These are phyloP conservation scores for Cercospora zeae-maydis DNA, from an alignment of 2,329 filamentous ascomycete species.

Conservation along the genomic window DNA sequence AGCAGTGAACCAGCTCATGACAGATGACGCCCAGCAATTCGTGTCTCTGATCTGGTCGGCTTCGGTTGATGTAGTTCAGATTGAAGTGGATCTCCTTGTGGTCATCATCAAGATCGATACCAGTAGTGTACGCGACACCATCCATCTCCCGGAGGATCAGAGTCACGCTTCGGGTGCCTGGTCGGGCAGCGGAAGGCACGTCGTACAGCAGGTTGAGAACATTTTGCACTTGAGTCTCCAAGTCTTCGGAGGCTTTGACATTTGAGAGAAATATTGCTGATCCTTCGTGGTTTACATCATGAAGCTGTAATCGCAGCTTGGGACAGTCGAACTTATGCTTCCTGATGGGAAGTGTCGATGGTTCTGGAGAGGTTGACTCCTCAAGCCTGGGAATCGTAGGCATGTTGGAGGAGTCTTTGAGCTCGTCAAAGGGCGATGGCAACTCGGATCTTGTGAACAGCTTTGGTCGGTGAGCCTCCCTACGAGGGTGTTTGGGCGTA, in stretches of 20 bases:
- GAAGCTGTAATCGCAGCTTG: constrained; percentile 47
- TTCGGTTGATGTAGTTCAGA: constrained; percentile 63
- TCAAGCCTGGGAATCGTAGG: constrained; percentile 17
- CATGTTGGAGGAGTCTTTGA: background rate
- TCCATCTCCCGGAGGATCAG: constrained; percentile 73
- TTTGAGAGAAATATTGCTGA: constrained; percentile 63
- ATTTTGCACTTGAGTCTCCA: constrained; percentile 60
- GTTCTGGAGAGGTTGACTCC: constrained; percentile 18
- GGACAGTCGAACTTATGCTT: constrained; percentile 40
- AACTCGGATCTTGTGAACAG: background rate
- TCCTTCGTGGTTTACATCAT: constrained; percentile 55
- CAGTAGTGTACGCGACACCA: constrained; percentile 87
- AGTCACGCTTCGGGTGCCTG: constrained; percentile 78
- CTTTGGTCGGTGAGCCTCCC: background rate
- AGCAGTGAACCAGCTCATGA: constrained; percentile 94
- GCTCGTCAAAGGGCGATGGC: background rate
- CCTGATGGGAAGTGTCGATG: constrained; percentile 23
- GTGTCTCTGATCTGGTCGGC: constrained; percentile 37
- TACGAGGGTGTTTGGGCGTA: background rate
- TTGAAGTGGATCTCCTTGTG: constrained; percentile 94
- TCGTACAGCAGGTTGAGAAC: constrained; percentile 73
- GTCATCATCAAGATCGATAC: constrained; percentile 71
- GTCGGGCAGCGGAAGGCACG: constrained; percentile 38
- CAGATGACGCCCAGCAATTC: constrained; percentile 79
- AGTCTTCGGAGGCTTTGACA: constrained; percentile 59